Evolutionary conservation across 2,329 filamentous ascomycete genomes (phyloP).

Genomic region (Colletotrichum chrysophilum): DNA sequence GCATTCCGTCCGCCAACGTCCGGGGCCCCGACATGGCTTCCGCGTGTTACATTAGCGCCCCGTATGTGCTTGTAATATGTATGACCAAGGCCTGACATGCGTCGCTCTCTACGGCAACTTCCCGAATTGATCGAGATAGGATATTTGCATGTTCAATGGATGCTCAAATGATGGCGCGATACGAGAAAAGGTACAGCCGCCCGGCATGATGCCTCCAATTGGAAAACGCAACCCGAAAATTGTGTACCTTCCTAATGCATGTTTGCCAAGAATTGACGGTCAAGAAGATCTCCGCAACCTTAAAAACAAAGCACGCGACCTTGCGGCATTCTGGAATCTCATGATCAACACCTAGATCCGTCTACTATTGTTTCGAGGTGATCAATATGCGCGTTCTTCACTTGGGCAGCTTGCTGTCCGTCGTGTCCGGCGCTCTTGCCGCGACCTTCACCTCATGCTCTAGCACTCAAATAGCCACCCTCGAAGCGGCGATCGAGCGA

Average conservation of each 20-base stretch:
- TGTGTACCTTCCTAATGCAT: not conserved
- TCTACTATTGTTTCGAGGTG: too few relatives aligned
- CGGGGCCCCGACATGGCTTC: not conserved
- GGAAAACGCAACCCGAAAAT: not conserved
- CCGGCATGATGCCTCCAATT: not conserved
- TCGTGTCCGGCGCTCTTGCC: not conserved
- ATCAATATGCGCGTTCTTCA: not conserved
- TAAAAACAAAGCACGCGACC: not conserved
- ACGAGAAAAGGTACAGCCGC: not conserved
- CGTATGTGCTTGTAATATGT: not conserved
- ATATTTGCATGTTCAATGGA: not conserved
- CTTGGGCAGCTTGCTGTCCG: not conserved
- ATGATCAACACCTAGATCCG: not conserved
- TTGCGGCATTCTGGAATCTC: not conserved
- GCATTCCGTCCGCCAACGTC: not conserved
- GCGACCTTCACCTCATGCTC: not conserved
- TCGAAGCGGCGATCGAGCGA: not conserved
- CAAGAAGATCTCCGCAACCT: not conserved
- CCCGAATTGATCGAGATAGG: not conserved
- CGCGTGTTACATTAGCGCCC: not conserved
- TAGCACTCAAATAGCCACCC: not conserved
- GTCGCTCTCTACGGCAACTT: not conserved
- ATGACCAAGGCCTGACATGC: not conserved
- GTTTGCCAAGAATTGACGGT: not conserved
- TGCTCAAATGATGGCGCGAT: not conserved